Percentiles rank a stretch among this genome's conserved stretches.
These are phyloP conservation scores for Stereum hirsutum DNA, from an alignment of 1,284 basidiomycete genomes.

Conservation along the genomic window DNA sequence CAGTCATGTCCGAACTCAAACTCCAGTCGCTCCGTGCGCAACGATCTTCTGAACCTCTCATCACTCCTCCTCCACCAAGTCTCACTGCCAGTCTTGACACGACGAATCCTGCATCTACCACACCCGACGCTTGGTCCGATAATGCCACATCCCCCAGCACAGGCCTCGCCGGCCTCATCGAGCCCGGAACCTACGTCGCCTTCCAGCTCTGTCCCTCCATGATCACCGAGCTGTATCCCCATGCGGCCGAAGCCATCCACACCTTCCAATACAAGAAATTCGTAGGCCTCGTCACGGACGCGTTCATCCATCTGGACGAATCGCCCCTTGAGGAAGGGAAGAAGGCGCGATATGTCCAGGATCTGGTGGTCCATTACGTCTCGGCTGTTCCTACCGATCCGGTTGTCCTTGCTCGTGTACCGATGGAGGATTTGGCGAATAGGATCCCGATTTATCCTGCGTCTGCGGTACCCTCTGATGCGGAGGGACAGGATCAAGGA, in stretches of 20 bases:
- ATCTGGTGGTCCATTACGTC: conserved; percentile 12
- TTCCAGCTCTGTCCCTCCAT: conserved; percentile 13
- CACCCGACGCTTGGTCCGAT: too few relatives aligned
- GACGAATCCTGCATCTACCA: too few relatives aligned
- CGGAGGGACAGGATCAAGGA: too few relatives aligned
- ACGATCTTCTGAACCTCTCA: too few relatives aligned
- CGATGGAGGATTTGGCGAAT: not conserved
- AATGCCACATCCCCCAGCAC: too few relatives aligned
- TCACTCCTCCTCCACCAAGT: too few relatives aligned
- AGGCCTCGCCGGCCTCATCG: conserved; percentile 2
- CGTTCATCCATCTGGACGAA: conserved; percentile 7
- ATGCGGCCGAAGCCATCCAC: conserved; percentile 6
- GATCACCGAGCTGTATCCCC: conserved; percentile 3
- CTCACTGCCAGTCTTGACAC: too few relatives aligned
- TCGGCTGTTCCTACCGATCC: conserved; percentile 4
- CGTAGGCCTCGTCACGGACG: conserved; percentile 16
- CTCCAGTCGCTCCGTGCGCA: too few relatives aligned
- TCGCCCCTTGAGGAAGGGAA: too few relatives aligned
- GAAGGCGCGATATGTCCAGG: conserved; percentile 10
- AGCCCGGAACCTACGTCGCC: conserved; percentile 14
- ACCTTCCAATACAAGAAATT: conserved; percentile 11
- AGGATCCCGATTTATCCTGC: conserved; percentile 12
- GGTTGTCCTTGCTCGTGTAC: conserved; percentile 2
- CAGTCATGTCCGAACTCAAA: too few relatives aligned
- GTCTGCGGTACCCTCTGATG: not conserved